Evolutionary conservation across 257 asterid genomes (phyloP).

Genomic region (Apocynum venetum): DNA sequence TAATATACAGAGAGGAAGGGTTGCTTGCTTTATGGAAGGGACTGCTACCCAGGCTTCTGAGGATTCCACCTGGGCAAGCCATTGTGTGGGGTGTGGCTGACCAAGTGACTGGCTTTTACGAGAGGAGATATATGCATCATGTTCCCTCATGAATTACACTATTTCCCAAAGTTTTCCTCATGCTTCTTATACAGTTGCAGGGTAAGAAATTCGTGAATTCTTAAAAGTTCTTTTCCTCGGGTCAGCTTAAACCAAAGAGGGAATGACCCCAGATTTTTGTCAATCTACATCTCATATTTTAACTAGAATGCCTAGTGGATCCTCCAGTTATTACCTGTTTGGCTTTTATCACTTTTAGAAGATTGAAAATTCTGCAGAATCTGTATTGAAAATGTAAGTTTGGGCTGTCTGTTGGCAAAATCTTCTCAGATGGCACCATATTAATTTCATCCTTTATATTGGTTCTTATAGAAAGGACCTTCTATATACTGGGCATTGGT

Average conservation of each 20-base stretch:
- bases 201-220: not conserved
- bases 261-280: not conserved
- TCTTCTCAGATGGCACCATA: not conserved
- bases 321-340: not conserved
- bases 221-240: not conserved
- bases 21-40: constrained; percentile 84
- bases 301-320: not conserved
- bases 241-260: not conserved
- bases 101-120: constrained; percentile 83
- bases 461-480: no score
- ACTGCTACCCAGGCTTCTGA: constrained; percentile 84
- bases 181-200: not conserved
- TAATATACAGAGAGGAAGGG: constrained; percentile 84
- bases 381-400: not conserved
- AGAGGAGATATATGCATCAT: constrained; percentile 49
- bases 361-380: not conserved
- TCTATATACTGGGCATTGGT: no score
- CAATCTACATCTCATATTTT: not conserved
- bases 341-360: not conserved
- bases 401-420: not conserved
- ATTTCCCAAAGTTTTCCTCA: not conserved
- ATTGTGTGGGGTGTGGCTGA: constrained; percentile 97
- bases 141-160: constrained; percentile 29
- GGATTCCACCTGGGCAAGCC: constrained; percentile 99
- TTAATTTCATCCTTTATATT: not conserved